Evolutionary conservation across 768 basidiomycete species (phyloP), one percentile per base, ranked within the genome.

Genomic region (Hypholoma sublateritium): DNA sequence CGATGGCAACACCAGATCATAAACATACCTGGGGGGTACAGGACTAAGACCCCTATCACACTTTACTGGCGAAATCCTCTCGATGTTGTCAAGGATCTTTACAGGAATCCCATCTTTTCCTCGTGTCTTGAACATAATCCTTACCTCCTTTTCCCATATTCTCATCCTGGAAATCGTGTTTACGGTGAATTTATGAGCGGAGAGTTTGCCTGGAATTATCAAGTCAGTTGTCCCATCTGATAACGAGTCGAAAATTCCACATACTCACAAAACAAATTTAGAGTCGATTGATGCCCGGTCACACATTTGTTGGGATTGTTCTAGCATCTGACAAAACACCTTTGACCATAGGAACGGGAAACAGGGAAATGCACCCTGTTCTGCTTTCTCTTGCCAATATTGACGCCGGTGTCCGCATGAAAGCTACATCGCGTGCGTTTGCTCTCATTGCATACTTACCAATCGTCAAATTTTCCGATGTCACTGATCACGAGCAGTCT

Each of bases 361-460:
- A 25, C 21, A 51, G 39, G 34, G 50, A 48, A 48, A 48, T 48
- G 47, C 47, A 48, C 24, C 47, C 47, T 7, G 24, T 48, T 17
- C 47, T 48, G 17, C 34, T 51, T 4, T 51, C 50, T 24, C 12
- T 51, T 19, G 50, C 50, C 50, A 51, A 51, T 39, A 51, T 51
- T 9, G 50, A 51, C 14, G 50, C 50, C 4, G 50, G 36, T 9
- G 34, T 51, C n/a, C 50, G n/a, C n/a, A 51, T 51, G 50, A 51
- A 51, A 25, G 50, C 50, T 9, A 19, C 50, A 21, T 51, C 34
- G 7, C n/a, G 50, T 36, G 34, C 50, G 7, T 51, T 51, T 37
- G 35, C 50, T 8, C 35, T 51, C 5, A 25, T 51, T 37, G 50
- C 50, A 1, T 51, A 51, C 19, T 16, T 51, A 21, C 50, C 50